Base-by-base conservation (phyloP, 352 stramenopile genomes). In the Thraustotheca clavata region DNA sequence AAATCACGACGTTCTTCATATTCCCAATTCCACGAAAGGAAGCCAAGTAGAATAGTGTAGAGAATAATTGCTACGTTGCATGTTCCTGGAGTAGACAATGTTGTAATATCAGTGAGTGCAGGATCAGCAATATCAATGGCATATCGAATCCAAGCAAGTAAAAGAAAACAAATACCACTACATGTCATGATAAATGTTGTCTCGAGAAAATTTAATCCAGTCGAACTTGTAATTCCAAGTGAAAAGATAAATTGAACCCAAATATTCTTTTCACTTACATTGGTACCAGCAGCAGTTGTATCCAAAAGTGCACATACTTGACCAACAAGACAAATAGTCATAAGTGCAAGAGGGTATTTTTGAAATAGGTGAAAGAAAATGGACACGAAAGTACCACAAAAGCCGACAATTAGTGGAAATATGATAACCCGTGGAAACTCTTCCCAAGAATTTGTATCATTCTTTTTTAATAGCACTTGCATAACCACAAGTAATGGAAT, bases 191-290 rank as follows among this genome's bases (percentile, higher is more conserved):
- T 79, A 0, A 73, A 60, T 6, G 72, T 77, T 0, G 81, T 84
- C 66, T 90, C 76, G 12, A 90, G 62, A 57, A 91, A 91, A 24
- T 75, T 86, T 31, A 91, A 69, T 0, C 81, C 83, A 2, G 83
- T 91, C 4, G 81, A 91, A 68, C 79, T 89, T 22, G 81, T 90
- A 67, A 90, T 91, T 12, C 83, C 83, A 0, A 90, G 67, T 32
- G 82, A 88, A 63, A 91, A 91, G 66, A 91, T 88, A 66, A 91
- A 91, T 60, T 94, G 82, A 36, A 91, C 84, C 80, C 82, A 91
- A 47, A 91, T 80, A 50, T 94, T 94, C 12, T 79, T 71, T 63
- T 94, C 80, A 35, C 75, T 89, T 36, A 93, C 83, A 20, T 76
- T 76, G 6, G 78, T 89, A 3, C 77, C 84, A 1, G 79, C 82